Percentiles rank a stretch among this genome's conserved stretches.
phyloP scores from a whole-genome alignment of 2,329 filamentous ascomycete genomes.

The Trichoderma endophyticum region DNA sequence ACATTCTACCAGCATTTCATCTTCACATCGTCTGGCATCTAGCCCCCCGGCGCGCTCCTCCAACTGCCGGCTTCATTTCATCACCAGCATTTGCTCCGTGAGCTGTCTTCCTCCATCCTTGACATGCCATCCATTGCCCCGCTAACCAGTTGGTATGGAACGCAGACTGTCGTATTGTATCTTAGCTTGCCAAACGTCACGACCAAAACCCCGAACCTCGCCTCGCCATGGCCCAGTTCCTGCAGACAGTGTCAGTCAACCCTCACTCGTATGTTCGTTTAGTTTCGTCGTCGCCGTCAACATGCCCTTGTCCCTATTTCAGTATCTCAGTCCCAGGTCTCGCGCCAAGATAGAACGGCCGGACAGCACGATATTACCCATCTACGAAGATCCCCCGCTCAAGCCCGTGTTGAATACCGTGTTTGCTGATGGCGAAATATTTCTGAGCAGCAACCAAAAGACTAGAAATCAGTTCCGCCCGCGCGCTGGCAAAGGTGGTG shows the following conservation, averaged over 20 bases:
- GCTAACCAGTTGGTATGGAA: conserved; percentile 19
- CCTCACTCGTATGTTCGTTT: conserved; percentile 8
- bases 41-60: background rate
- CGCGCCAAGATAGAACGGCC: conserved; percentile 32
- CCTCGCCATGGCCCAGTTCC: conserved; percentile 39
- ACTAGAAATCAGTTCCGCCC: conserved; percentile 90
- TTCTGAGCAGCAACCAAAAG: conserved; percentile 68
- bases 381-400: conserved; percentile 30
- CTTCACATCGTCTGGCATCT: background rate
- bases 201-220: background rate
- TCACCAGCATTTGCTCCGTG: background rate
- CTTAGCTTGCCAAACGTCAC: conserved; percentile 5
- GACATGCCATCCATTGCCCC: conserved; percentile 18
- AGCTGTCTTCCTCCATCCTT: background rate
- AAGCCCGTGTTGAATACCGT: conserved; percentile 22
- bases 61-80: background rate
- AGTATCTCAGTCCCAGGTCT: conserved; percentile 35
- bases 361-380: conserved; percentile 32
- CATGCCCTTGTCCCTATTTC: conserved; percentile 29
- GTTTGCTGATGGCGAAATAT: conserved; percentile 31
- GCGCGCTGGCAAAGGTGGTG: conserved; percentile 81
- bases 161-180: background rate
- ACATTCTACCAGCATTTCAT: conserved; percentile 2
- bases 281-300: conserved; percentile 18
- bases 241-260: conserved; percentile 42